A percentile compares a stretch with the other conserved stretches of the same genome.
These are phyloP conservation scores for Hygrophoropsis aurantiaca DNA, from an alignment of 768 basidiomycete genomes.

Conservation along the genomic window DNA sequence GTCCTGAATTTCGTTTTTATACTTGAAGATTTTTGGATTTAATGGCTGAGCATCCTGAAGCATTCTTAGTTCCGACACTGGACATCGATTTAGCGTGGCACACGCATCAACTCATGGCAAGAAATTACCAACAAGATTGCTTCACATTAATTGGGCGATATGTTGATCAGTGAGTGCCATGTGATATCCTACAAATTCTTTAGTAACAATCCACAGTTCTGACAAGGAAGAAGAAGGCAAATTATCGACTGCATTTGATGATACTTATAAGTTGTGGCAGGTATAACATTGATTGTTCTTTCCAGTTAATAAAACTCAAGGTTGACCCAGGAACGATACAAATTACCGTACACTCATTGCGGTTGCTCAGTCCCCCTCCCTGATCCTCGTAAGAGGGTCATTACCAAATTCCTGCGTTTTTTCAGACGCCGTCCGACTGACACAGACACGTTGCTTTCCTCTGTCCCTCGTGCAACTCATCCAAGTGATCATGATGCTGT, in stretches of 20 bases:
- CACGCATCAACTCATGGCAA: conserved; percentile 56
- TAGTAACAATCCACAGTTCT: conserved; percentile 33
- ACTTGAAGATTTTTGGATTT: conserved; percentile 48
- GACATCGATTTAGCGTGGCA: conserved; percentile 77
- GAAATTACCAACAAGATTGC: conserved; percentile 43
- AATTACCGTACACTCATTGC: conserved; percentile 54
- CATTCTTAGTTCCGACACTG: conserved; percentile 56
- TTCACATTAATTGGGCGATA: conserved; percentile 40
- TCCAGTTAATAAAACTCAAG: not conserved
- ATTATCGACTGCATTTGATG: conserved; percentile 47
- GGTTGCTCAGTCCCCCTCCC: conserved; percentile 48
- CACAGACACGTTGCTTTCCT: conserved; percentile 26
- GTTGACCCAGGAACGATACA: conserved; percentile 41
- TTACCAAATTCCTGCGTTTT: conserved; percentile 39
- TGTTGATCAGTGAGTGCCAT: conserved; percentile 51
- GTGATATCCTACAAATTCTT: not conserved
- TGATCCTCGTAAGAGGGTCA: conserved; percentile 43
- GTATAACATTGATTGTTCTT: conserved; percentile 23
- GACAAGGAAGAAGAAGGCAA: conserved; percentile 50
- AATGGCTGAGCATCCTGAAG: conserved; percentile 41
- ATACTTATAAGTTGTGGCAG: conserved; percentile 49
- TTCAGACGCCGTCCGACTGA: not conserved
- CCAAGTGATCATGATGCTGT: conserved; percentile 55
- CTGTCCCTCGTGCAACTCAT: conserved; percentile 40
- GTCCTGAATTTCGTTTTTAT: not conserved